Percentiles rank a stretch among this genome's conserved stretches.
phyloP scores from a whole-genome alignment of 2,329 filamentous ascomycete genomes.

The Exophiala dermatitidis region DNA sequence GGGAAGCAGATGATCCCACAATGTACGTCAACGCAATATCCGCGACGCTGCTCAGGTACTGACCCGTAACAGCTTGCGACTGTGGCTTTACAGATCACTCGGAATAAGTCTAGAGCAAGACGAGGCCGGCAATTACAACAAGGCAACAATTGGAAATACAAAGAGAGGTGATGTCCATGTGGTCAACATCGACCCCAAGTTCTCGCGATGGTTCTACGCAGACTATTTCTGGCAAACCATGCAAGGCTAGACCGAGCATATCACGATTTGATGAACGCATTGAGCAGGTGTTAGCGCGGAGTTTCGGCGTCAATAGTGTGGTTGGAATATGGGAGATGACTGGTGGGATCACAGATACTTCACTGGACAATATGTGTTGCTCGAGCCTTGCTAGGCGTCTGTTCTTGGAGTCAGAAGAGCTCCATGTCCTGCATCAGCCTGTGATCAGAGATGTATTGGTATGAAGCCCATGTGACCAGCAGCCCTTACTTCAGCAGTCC shows the following conservation, averaged over 20 bases:
- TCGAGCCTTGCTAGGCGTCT: neutral
- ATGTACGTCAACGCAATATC: constrained; percentile 28
- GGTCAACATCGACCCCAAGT: constrained; percentile 87
- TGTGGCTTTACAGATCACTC: constrained; percentile 85
- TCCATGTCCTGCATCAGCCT: too few species aligned
- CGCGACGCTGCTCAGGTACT: neutral
- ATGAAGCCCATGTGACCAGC: too few species aligned
- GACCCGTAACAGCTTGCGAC: constrained; percentile 52
- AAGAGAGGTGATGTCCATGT: constrained; percentile 88
- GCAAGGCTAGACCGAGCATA: constrained; percentile 38
- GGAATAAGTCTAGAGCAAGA: constrained; percentile 87
- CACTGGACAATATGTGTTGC: neutral
- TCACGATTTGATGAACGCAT: neutral
- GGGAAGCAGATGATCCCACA: constrained; percentile 45
- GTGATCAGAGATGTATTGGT: too few species aligned
- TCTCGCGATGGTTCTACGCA: constrained; percentile 84
- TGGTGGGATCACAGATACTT: too few species aligned
- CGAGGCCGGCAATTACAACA: constrained; percentile 70
- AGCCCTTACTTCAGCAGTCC: too few species aligned
- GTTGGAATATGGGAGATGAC: neutral
- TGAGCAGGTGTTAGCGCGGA: constrained; percentile 7
- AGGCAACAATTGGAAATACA: constrained; percentile 77
- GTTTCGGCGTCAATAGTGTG: neutral
- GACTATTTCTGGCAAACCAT: constrained; percentile 94
- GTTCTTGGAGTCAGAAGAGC: neutral